Base-by-base conservation (phyloP, 2,329 filamentous ascomycete genomes). In the Penicillium sp. region DNA sequence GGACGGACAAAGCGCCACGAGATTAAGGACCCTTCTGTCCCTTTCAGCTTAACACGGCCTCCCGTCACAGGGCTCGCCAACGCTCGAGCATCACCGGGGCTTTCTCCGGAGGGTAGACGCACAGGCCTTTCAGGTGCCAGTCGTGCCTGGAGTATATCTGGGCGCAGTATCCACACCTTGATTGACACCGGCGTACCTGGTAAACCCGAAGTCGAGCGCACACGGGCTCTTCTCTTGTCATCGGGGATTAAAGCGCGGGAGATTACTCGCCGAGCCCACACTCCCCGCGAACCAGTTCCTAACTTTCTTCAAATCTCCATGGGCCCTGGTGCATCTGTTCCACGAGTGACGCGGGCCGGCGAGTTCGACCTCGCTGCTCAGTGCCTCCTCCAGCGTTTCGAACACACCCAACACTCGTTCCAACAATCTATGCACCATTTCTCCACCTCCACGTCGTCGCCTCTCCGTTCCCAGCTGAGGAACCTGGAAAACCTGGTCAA, bases 201-300 rank as follows among this genome's bases (percentile, higher is more conserved):
- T 10, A 86, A 83, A 66, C 84, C 85, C n/a, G 93, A 97, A 66
- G 83, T 96, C 53, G 89, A 89, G 17, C 87, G 91, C n/a, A 82
- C 93, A 2, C 84, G 86, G 57, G 85, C 91, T 0, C 80, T 95
- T 9, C 84, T 96, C 41, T 80, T 96, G 23, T 89, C 88, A 62
- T 91, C 91, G 0, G 93, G 92, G n/a, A 87, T 97, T 69, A 96
- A 95, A 76, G 93, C 93, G 0, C 87, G 87, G 68, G 90, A 94
- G 69, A 90, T 97, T 54, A 81, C 82, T 29, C 83, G 86, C 4
- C 84, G 88, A 47, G 86, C 89, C 4, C 76, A 87, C 45, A 79
- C 81, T 37, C 59, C 71, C 21, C 74, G 74, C 21, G 68, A 68
- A 23, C 67, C 70, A 25, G 73, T 73, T 13, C 70, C 75, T 6